These are phyloP conservation scores for Phytopythium aichiense DNA, from an alignment of 352 stramenopile species.

Conservation along the genomic window DNA sequence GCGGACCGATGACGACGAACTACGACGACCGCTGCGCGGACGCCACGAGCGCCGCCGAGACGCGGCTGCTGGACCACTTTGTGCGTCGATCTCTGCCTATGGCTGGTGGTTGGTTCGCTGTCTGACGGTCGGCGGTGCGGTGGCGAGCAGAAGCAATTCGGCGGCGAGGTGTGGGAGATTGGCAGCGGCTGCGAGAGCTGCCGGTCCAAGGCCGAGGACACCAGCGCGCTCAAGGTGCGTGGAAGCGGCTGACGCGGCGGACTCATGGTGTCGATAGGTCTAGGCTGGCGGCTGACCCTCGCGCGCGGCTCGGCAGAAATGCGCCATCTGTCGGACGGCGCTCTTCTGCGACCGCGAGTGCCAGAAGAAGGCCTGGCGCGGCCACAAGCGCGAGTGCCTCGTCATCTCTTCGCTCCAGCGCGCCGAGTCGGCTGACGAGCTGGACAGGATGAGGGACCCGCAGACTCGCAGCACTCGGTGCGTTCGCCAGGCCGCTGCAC, in stretches of 20 bases:
- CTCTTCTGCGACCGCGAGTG: constrained; percentile 66
- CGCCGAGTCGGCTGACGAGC: constrained; percentile 1
- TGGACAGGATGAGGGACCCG: not conserved
- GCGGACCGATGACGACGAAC: constrained; percentile 12
- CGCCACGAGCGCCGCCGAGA: constrained; percentile 55
- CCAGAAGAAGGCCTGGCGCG: constrained; percentile 49
- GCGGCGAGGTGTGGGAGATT: constrained; percentile 71
- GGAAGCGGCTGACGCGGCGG: not conserved
- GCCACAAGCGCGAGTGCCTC: constrained; percentile 56
- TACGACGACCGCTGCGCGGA: constrained; percentile 70
- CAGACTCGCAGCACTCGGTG: not conserved
- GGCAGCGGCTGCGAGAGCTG: constrained; percentile 55
- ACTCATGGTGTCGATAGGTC: not conserved
- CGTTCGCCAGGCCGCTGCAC: not conserved
- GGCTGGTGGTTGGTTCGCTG: not conserved
- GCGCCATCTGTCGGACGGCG: constrained; percentile 48
- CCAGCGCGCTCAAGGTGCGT: constrained; percentile 41
- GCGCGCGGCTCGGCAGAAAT: constrained; percentile 28
- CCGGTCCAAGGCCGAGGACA: constrained; percentile 39
- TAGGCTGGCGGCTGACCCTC: too few species aligned
- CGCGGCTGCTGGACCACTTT: constrained; percentile 68
- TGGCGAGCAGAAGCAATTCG: constrained; percentile 47
- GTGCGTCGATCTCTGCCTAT: constrained; percentile 11
- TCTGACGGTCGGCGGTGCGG: not conserved
- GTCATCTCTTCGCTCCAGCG: constrained; percentile 55